A percentile compares a stretch with the other conserved stretches of the same genome.
These are phyloP conservation scores for Geotrichum histeridarum DNA, from an alignment of 1,139 yeast genomes.

Conservation along the genomic window DNA sequence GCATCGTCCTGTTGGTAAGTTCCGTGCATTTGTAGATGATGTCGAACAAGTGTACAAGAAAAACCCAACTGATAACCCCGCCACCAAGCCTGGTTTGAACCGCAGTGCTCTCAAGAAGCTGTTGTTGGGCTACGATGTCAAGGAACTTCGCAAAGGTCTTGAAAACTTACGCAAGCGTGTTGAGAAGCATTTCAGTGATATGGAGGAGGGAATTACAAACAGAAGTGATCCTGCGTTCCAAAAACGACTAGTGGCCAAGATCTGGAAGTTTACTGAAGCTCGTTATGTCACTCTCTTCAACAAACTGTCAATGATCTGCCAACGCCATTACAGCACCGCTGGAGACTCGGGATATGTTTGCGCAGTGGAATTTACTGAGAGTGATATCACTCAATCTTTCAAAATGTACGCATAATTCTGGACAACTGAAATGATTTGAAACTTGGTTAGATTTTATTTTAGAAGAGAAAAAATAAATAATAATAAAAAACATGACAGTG, in stretches of 20 bases:
- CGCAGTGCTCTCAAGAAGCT: slow-evolving; percentile 55
- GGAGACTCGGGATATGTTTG: slow-evolving; percentile 28
- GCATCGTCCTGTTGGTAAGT: slow-evolving; percentile 57
- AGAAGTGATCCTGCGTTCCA: slow-evolving; percentile 41
- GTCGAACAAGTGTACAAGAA: slow-evolving; percentile 50
- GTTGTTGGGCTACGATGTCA: slow-evolving; percentile 50
- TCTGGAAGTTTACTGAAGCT: slow-evolving; percentile 52
- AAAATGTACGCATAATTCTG: neutral
- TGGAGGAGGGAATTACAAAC: slow-evolving; percentile 33
- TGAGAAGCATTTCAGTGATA: slow-evolving; percentile 51
- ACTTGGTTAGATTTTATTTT: neutral
- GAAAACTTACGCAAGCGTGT: slow-evolving; percentile 54
- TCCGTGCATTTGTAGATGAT: slow-evolving; percentile 60
- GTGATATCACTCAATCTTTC: slow-evolving; percentile 44
- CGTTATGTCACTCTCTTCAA: slow-evolving; percentile 45
- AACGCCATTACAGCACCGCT: slow-evolving; percentile 43
- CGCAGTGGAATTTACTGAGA: slow-evolving; percentile 40
- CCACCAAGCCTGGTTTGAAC: slow-evolving; percentile 61
- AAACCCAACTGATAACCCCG: slow-evolving; percentile 43
- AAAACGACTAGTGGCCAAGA: slow-evolving; percentile 41
- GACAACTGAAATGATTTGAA: neutral
- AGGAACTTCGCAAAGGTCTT: slow-evolving; percentile 55
- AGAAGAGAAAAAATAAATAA: too few species aligned
- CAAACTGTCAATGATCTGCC: slow-evolving; percentile 41
- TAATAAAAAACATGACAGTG: neutral